Evolutionary conservation across 106 monocot genomes (phyloP).

Genomic region (Acorus calamus): DNA sequence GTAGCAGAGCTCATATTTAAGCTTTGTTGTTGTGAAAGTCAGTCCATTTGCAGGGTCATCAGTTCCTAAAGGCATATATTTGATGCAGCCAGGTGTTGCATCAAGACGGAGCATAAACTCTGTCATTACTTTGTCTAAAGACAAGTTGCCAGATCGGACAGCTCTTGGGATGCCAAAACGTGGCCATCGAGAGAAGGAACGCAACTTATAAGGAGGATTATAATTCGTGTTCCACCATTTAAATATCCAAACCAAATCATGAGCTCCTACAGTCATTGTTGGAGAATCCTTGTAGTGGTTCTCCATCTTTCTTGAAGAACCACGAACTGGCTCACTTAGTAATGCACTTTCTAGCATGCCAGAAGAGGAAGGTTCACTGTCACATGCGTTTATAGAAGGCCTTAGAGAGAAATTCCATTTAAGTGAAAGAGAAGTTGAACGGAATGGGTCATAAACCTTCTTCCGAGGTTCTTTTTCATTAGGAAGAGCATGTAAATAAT

Average conservation of each 20-base stretch:
- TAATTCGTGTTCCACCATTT: conserved; percentile 83
- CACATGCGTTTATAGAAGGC: conserved; percentile 23
- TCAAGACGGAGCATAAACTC: conserved; percentile 83
- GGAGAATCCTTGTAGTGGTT: conserved; percentile 34
- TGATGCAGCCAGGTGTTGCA: conserved; percentile 60
- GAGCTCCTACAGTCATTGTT: conserved; percentile 63
- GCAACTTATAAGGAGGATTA: conserved; percentile 86
- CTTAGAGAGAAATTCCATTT: conserved; percentile 73
- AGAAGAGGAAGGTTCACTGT: conserved; percentile 9
- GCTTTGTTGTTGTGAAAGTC: conserved; percentile 52
- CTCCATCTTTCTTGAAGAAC: conserved; percentile 17
- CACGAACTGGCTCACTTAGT: conserved; percentile 15
- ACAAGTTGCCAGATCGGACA: conserved; percentile 83
- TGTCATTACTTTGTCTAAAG: conserved; percentile 94
- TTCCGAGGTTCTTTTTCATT: conserved; percentile 59
- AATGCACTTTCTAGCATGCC: conserved; percentile 5
- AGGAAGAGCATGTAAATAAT: conserved; percentile 89
- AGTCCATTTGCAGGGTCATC: conserved; percentile 92
- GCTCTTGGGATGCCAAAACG: conserved; percentile 82
- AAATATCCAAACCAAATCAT: conserved; percentile 82
- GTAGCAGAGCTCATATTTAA: conserved; percentile 81
- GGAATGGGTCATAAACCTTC: conserved; percentile 85
- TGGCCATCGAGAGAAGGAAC: conserved; percentile 97
- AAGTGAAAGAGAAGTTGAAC: conserved; percentile 86
- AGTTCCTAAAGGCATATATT: conserved; percentile 59